Conservation (phyloP, 345 rosid species). For the Cardamine chenopodiifolia region DNA sequence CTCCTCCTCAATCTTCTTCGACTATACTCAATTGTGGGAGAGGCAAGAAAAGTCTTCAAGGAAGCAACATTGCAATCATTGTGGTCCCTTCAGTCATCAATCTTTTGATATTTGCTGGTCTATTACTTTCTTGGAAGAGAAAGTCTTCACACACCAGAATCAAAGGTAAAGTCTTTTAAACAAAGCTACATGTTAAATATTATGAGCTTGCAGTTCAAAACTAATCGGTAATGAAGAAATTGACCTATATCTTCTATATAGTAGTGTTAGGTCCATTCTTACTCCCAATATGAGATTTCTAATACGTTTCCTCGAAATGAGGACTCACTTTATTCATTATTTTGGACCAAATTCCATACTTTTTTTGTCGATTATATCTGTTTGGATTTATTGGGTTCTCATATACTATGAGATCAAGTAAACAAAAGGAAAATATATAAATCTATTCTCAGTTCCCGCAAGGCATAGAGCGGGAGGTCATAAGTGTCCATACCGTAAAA, state of each 20-base stretch:
- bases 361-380: background rate
- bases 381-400: background rate
- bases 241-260: background rate
- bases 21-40: background rate
- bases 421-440: background rate
- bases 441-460: background rate
- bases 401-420: background rate
- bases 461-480: no score
- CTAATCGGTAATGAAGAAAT: background rate
- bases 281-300: background rate
- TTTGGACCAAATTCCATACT: background rate
- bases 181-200: background rate
- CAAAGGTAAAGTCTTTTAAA: slow-evolving; percentile 23
- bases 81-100: slow-evolving; percentile 35
- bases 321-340: background rate
- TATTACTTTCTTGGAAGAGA: slow-evolving; percentile 26
- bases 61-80: slow-evolving; percentile 30
- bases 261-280: background rate
- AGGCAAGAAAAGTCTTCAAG: slow-evolving; percentile 19
- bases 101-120: slow-evolving; percentile 12
- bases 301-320: background rate
- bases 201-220: background rate
- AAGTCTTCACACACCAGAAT: slow-evolving; percentile 3
- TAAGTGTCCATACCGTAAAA: no score
- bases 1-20: slow-evolving; percentile 21